Conservation (phyloP, 1,284 basidiomycete genomes). For the Leccinum pallidistipes region DNA sequence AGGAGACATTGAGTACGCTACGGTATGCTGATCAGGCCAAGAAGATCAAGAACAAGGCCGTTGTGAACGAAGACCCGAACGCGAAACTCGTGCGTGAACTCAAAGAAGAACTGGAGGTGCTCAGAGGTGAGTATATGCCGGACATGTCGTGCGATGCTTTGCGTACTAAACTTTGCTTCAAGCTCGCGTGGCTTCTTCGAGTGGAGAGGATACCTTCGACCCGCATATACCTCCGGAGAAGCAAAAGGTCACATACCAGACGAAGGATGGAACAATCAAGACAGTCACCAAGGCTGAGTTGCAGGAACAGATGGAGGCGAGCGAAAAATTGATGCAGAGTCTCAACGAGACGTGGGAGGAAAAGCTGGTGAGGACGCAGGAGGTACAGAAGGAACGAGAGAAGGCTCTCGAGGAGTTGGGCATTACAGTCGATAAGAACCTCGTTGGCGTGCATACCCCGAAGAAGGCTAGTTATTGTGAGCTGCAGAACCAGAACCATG, state of each 20-base stretch:
- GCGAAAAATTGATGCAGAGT: conserved; percentile 96
- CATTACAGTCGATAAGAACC: conserved; percentile 95
- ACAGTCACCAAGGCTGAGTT: conserved; percentile 96
- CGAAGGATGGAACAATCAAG: conserved; percentile 92
- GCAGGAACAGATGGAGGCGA: conserved; percentile 94
- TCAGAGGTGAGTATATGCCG: conserved; percentile 57
- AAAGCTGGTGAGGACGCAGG: conserved; percentile 90
- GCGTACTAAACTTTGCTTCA: conserved; percentile 10
- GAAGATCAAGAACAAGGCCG: conserved; percentile 99
- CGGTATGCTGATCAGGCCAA: conserved; percentile 98
- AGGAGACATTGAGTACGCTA: conserved; percentile 93
- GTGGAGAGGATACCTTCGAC: conserved; percentile 80
- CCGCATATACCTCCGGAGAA: conserved; percentile 89
- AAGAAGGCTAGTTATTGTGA: conserved; percentile 66
- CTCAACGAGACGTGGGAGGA: conserved; percentile 99
- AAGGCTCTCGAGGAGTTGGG: conserved; percentile 96
- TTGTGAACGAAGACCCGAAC: conserved; percentile 99
- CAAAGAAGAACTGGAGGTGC: conserved; percentile 94
- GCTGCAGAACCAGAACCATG: conserved; percentile 4
- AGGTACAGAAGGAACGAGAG: conserved; percentile 95
- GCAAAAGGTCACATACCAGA: conserved; percentile 94
- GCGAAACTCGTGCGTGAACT: conserved; percentile 97
- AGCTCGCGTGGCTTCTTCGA: conserved; percentile 71
- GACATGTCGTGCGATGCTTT: conserved; percentile 1
- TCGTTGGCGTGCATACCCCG: conserved; percentile 97